Evolutionary conservation across 1,139 yeast species (phyloP).

Genomic region (Suhomyces terraborum): DNA sequence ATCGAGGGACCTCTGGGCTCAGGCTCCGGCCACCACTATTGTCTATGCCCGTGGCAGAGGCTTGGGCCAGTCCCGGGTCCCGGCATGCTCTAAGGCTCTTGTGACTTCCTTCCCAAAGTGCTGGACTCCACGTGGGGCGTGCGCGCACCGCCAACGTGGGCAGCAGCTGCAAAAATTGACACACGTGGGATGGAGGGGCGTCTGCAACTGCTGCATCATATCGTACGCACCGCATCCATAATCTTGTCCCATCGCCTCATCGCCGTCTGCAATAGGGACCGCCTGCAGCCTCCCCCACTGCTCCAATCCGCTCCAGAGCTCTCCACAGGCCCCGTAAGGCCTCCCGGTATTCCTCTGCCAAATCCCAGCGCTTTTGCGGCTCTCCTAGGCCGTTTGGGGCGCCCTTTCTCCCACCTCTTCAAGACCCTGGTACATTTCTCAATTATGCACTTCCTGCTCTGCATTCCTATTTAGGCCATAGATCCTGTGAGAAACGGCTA

Average conservation of each 20-base stretch:
- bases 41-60: background rate
- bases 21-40: background rate
- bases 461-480: conserved; percentile 2
- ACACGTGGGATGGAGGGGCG: conserved; percentile 9
- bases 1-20: too few relatives aligned
- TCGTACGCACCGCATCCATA: conserved; percentile 6
- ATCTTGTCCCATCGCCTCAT: conserved; percentile 2
- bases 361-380: background rate
- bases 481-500: conserved; percentile 6
- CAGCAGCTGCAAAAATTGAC: conserved; percentile 13
- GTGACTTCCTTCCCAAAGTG: conserved; percentile 7
- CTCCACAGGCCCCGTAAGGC: background rate
- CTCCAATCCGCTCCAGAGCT: too few relatives aligned
- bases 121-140: conserved; percentile 16
- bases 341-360: background rate
- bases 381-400: background rate
- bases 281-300: too few relatives aligned
- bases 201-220: background rate
- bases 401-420: background rate
- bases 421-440: too few relatives aligned
- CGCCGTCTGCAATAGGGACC: background rate
- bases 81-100: background rate
- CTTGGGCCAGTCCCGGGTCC: background rate
- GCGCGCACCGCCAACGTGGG: conserved; percentile 16
- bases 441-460: background rate